A percentile compares a stretch with the other conserved stretches of the same genome.
These are phyloP conservation scores for Pichia thaimueangensis DNA, from an alignment of 805 yeast genomes.

Conservation along the genomic window DNA sequence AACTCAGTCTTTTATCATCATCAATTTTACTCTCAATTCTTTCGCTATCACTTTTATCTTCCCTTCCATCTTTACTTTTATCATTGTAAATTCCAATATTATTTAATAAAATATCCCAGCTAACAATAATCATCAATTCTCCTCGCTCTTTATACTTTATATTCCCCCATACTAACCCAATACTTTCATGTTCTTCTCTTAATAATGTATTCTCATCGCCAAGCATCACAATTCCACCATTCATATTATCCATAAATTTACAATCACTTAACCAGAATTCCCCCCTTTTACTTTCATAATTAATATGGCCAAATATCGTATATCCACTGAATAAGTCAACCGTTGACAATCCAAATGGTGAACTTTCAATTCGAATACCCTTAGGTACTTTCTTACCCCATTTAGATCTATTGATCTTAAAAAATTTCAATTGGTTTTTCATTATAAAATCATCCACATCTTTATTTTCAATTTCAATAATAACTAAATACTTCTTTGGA, in stretches of 20 bases:
- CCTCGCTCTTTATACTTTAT: constrained; percentile 40
- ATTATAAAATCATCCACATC: too few relatives aligned
- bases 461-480: too few relatives aligned
- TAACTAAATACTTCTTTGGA: background rate
- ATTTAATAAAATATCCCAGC: constrained; percentile 16
- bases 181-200: background rate
- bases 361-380: constrained; percentile 15
- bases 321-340: constrained; percentile 20
- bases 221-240: constrained; percentile 31
- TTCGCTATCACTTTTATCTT: too few relatives aligned
- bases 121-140: constrained; percentile 29
- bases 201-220: background rate
- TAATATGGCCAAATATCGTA: constrained; percentile 19
- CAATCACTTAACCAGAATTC: constrained; percentile 30
- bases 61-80: background rate
- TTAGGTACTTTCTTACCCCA: constrained; percentile 1
- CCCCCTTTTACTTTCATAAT: constrained; percentile 20
- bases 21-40: background rate
- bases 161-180: constrained; percentile 37
- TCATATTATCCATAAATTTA: constrained; percentile 40
- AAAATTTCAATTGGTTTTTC: constrained; percentile 33
- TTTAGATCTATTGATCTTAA: constrained; percentile 5
- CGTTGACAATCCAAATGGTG: constrained; percentile 22
- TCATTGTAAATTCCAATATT: background rate
- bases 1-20: background rate